These are phyloP conservation scores for Erodium moschatum DNA, from an alignment of 441 rosid species.

Conservation along the genomic window DNA sequence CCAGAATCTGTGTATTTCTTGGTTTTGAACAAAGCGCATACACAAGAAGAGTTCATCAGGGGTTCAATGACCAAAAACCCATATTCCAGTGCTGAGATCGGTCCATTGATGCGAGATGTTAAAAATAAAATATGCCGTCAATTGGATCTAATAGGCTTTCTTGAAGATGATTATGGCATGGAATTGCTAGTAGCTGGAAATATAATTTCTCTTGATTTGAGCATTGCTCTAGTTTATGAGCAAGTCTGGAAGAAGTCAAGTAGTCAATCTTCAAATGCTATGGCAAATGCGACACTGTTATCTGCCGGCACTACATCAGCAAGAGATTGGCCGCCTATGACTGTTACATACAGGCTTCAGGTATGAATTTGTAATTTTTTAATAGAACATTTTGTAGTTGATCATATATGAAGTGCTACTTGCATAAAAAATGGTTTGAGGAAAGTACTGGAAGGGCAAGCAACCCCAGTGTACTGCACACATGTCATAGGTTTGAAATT, in stretches of 20 bases:
- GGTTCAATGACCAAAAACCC: constrained; percentile 99
- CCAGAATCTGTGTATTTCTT: constrained; percentile 80
- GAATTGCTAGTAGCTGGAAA: constrained; percentile 98
- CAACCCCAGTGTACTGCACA: background rate
- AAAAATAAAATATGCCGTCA: constrained; percentile 98
- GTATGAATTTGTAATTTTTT: constrained; percentile 32
- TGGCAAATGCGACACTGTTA: constrained; percentile 55
- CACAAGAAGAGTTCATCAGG: constrained; percentile 98
- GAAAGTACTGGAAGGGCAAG: background rate
- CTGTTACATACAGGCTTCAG: constrained; percentile 99
- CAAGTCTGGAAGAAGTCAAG: constrained; percentile 98
- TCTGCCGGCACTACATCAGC: constrained; percentile 53
- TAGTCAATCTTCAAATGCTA: constrained; percentile 58
- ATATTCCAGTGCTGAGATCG: constrained; percentile 95
- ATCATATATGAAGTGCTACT: background rate
- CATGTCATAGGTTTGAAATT: background rate
- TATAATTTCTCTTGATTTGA: constrained; percentile 96
- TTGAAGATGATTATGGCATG: constrained; percentile 99
- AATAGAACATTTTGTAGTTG: background rate
- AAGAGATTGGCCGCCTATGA: constrained; percentile 95
- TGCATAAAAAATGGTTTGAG: background rate
- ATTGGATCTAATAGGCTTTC: constrained; percentile 77
- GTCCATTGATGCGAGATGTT: constrained; percentile 99
- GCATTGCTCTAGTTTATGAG: constrained; percentile 97
- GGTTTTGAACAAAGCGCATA: constrained; percentile 94